Conservation (phyloP, 371 early-diverging fungal genomes). For the Syncephalis plumigaleata region DNA sequence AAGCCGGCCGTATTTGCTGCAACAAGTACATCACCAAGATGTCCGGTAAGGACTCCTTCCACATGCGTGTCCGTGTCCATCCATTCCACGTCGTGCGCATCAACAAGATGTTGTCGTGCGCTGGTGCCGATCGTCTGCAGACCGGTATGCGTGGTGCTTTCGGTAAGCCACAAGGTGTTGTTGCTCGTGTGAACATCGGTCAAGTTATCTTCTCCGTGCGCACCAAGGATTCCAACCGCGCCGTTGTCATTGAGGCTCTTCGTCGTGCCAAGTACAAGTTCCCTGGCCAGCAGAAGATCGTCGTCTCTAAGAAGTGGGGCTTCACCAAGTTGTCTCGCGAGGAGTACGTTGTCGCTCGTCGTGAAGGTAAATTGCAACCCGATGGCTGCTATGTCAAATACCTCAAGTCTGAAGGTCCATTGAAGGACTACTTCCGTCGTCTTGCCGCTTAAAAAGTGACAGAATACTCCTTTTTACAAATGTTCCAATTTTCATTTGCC, state of each 20-base stretch:
- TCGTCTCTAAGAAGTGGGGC: constrained; percentile 99
- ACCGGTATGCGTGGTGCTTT: constrained; percentile 99
- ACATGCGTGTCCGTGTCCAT: constrained; percentile 98
- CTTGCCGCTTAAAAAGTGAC: constrained; percentile 3
- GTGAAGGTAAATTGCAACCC: constrained; percentile 68
- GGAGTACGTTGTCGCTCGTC: constrained; percentile 73
- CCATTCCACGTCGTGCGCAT: constrained; percentile 99
- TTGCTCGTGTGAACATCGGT: constrained; percentile 99
- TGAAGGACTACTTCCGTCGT: constrained; percentile 42
- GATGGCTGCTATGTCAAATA: constrained; percentile 98
- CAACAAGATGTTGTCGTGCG: constrained; percentile 99
- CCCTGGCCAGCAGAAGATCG: constrained; percentile 98
- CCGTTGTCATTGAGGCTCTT: constrained; percentile 92
- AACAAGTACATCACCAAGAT: constrained; percentile 99
- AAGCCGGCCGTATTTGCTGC: constrained; percentile 98
- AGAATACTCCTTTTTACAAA: no score
- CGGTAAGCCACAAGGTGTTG: constrained; percentile 98
- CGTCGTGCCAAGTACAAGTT: constrained; percentile 99
- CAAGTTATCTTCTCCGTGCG: constrained; percentile 98
- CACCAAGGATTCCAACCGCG: constrained; percentile 93
- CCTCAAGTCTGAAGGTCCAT: constrained; percentile 77
- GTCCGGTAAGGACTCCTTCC: constrained; percentile 99
- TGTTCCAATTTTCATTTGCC: no score
- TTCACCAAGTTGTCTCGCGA: constrained; percentile 97
- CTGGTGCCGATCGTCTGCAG: constrained; percentile 99